Percentiles rank a stretch among this genome's conserved stretches.
Evolutionary conservation across 2,329 filamentous ascomycete genomes (phyloP).

Genomic region (Fusarium begoniae): DNA sequence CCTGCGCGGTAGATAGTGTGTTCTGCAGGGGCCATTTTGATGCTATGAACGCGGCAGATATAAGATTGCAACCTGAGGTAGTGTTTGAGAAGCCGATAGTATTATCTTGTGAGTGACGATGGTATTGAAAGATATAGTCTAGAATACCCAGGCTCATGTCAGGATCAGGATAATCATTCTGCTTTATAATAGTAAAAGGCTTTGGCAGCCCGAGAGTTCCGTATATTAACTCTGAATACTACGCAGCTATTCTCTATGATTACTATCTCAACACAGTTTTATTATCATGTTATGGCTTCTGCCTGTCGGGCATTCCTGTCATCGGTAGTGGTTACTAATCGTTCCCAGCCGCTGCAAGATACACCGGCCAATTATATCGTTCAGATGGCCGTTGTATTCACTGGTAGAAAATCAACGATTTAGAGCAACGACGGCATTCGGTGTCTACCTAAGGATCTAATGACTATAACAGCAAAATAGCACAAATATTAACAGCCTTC

Average conservation of each 20-base stretch:
- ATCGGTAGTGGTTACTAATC: background rate
- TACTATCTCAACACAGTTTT: background rate
- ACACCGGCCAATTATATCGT: background rate
- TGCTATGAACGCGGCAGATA: rapidly evolving
- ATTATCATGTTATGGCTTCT: background rate
- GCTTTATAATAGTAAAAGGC: background rate
- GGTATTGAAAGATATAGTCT: background rate
- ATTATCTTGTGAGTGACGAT: background rate
- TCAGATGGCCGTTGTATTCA: background rate
- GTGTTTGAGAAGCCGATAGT: rapidly evolving
- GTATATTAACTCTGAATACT: too few relatives aligned
- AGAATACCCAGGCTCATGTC: rapidly evolving
- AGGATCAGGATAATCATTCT: too few relatives aligned
- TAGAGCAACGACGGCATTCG: background rate
- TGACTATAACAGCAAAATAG: rapidly evolving
- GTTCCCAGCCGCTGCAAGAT: rapidly evolving
- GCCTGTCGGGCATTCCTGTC: background rate
- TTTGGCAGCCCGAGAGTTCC: rapidly evolving
- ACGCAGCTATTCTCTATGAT: rapidly evolving
- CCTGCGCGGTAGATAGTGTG: slow-evolving; percentile 1
- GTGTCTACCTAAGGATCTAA: rapidly evolving
- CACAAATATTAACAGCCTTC: rapidly evolving
- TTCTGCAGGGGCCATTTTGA: background rate
- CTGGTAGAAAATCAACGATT: rapidly evolving
- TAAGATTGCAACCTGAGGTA: rapidly evolving